Percentiles rank a stretch among this genome's conserved stretches.
phyloP scores from a whole-genome alignment of 75 land plant genomes.

The Pinus albicaulis region DNA sequence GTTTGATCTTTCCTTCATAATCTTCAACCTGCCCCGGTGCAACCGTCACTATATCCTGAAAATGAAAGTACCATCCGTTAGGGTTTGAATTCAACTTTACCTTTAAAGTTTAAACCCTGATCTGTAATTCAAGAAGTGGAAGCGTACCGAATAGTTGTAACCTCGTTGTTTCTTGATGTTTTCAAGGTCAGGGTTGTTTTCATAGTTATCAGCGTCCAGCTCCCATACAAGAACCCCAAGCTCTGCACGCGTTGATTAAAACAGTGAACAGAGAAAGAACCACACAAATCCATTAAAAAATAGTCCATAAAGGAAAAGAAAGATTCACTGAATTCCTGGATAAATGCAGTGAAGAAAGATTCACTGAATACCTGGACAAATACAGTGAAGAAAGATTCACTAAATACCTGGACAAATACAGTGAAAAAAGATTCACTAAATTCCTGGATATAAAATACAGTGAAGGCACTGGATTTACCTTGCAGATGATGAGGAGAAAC shows the following conservation, averaged over 20 bases:
- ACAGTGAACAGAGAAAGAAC: not conserved
- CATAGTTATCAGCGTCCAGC: constrained; percentile 15
- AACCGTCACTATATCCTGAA: constrained; percentile 24
- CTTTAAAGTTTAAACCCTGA: not conserved
- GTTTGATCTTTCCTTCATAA: constrained; percentile 20
- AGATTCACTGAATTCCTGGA: not conserved
- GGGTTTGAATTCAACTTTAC: not conserved
- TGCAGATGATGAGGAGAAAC: not conserved
- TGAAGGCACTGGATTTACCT: not conserved
- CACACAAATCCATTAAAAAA: not conserved
- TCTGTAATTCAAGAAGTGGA: not conserved
- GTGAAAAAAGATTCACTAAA: not conserved
- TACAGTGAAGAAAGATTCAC: not conserved
- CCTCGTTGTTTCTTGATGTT: constrained; percentile 17
- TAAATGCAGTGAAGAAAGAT: not conserved
- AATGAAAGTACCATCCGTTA: not conserved
- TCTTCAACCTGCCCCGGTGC: constrained; percentile 20
- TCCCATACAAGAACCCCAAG: constrained; percentile 12
- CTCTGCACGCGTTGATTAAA: not conserved
- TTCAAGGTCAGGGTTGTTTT: constrained; percentile 9
- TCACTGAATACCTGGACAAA: not conserved
- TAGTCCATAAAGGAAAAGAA: not conserved
- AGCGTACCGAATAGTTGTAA: constrained; percentile 17
- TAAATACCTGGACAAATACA: not conserved
- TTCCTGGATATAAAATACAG: not conserved